These are phyloP conservation scores for Quercus suber DNA, from an alignment of 306 rosid species.

Conservation along the genomic window DNA sequence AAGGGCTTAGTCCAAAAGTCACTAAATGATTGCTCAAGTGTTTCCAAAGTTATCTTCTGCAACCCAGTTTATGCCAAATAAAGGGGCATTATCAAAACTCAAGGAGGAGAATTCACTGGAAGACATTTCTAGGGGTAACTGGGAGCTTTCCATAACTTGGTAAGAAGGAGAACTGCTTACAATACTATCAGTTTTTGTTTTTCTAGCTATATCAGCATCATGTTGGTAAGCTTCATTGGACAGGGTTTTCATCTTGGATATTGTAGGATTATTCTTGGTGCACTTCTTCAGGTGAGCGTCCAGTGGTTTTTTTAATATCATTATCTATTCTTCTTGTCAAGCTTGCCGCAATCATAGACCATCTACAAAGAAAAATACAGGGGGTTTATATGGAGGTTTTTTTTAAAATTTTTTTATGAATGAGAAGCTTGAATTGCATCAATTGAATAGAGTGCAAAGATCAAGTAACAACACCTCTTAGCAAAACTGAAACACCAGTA, in stretches of 20 bases:
- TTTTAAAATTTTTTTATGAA: too few species aligned
- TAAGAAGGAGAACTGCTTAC: too few species aligned
- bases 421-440: too few species aligned
- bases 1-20: too few species aligned
- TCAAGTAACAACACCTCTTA: too few species aligned
- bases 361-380: conserved; percentile 26
- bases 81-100: conserved; percentile 2
- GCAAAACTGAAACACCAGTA: too few species aligned
- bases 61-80: not conserved
- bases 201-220: too few species aligned
- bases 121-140: conserved; percentile 19
- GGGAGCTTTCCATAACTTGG: conserved; percentile 36
- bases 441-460: too few species aligned
- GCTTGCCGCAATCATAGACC: conserved; percentile 61
- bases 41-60: conserved; percentile 1
- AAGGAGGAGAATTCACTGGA: conserved; percentile 12
- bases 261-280: not conserved
- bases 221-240: not conserved
- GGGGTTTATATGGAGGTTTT: not conserved
- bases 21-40: too few species aligned
- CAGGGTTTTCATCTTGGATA: not conserved
- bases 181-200: too few species aligned
- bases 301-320: conserved; percentile 58
- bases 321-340: conserved; percentile 72
- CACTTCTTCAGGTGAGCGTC: conserved; percentile 57